These are phyloP conservation scores for Aspergillus tubingensis DNA, from an alignment of 2,329 filamentous ascomycete species.

Conservation along the genomic window DNA sequence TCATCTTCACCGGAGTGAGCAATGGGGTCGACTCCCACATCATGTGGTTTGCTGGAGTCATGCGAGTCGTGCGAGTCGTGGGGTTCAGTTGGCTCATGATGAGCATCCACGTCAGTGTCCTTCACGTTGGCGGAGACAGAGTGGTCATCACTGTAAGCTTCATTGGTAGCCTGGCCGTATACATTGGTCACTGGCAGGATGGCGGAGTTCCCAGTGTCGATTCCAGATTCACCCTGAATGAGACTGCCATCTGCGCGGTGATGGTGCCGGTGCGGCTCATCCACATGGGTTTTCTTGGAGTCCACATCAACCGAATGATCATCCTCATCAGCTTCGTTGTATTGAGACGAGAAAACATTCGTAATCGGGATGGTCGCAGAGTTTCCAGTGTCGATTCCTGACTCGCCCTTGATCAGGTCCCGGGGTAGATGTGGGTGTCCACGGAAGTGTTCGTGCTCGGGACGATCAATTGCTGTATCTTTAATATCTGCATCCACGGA, in stretches of 20 bases:
- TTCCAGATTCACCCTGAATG: constrained; percentile 25
- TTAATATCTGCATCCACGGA: constrained; percentile 23
- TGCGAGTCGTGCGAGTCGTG: no score
- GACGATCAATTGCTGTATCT: neutral
- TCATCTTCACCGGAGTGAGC: neutral
- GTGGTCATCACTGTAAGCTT: constrained; percentile 10
- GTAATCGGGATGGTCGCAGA: neutral
- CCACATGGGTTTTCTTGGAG: neutral
- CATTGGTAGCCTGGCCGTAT: neutral
- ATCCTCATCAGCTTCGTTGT: constrained; percentile 3
- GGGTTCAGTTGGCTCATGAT: neutral
- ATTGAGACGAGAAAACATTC: neutral
- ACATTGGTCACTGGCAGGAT: neutral
- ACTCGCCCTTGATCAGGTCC: neutral
- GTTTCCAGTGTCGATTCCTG: constrained; percentile 10
- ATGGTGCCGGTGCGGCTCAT: neutral
- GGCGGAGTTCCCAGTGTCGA: constrained; percentile 25
- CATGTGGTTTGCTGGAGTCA: no score
- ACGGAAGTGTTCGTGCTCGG: neutral
- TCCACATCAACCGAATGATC: constrained; percentile 13
- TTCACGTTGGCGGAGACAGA: constrained; percentile 2
- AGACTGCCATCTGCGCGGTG: neutral
- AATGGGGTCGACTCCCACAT: neutral
- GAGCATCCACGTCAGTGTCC: neutral
- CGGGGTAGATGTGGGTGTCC: neutral